These are phyloP conservation scores for Cercospora sp. DNA, from an alignment of 2,329 filamentous ascomycete genomes.

Conservation along the genomic window DNA sequence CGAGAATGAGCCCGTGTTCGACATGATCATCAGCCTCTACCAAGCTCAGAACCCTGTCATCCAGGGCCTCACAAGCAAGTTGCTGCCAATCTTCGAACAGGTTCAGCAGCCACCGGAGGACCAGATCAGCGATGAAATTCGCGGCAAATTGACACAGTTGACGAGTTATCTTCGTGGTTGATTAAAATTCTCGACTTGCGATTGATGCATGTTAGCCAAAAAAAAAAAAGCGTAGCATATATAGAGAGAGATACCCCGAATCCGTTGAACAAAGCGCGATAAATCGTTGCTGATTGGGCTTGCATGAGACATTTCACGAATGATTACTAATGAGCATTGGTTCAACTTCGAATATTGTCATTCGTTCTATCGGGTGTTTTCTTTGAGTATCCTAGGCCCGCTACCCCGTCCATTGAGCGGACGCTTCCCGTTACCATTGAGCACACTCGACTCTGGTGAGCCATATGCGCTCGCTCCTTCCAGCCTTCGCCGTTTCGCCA, in stretches of 20 bases:
- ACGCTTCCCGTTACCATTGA: conserved; percentile 10
- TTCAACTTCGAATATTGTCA: not conserved
- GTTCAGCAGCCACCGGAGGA: conserved; percentile 71
- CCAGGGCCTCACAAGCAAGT: conserved; percentile 66
- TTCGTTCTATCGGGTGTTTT: conserved; percentile 3
- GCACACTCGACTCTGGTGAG: not conserved
- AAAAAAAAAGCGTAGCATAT: conserved; percentile 6
- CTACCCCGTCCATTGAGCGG: conserved; percentile 2
- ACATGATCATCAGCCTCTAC: conserved; percentile 86
- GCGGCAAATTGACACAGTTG: conserved; percentile 64
- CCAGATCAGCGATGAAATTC: conserved; percentile 72
- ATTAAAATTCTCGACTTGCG: not conserved
- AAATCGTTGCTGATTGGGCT: not conserved
- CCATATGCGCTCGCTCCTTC: conserved; percentile 3
- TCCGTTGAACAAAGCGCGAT: not conserved
- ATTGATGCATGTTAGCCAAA: not conserved
- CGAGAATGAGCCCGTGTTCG: conserved; percentile 92
- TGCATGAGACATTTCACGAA: not conserved
- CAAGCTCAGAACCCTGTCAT: conserved; percentile 68
- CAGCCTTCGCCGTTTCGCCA: conserved; percentile 21
- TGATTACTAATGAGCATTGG: not conserved
- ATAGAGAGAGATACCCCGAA: conserved; percentile 10
- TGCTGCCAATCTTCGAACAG: conserved; percentile 71
- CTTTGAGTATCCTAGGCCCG: conserved; percentile 3
- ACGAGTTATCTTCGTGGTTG: conserved; percentile 49